Evolutionary conservation across 139 green algal species (phyloP), one percentile per base, ranked within the genome.

Genomic region (Haematococcus lacustris): DNA sequence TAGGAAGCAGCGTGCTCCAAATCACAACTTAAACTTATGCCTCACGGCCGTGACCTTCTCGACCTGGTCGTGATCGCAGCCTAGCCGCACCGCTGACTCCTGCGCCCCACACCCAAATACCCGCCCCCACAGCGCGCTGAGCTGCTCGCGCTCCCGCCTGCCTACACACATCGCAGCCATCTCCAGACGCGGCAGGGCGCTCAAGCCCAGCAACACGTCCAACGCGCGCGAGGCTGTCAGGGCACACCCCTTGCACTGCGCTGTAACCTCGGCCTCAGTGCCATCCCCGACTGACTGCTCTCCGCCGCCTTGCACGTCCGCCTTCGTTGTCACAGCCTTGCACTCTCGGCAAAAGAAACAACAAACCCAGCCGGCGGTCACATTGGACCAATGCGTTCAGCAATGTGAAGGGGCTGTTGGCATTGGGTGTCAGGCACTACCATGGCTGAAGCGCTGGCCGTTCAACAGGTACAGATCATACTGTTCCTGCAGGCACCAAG

Each of bases 311-410:
- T 47, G 35, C 71, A 40, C 3, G 53, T 69, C 70, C 53, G 38
- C 39, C 43, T 50, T 64, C 38, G 33, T 34, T 1, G 79, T 47
- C 13, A 73, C 41, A 17, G 69, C 43, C 26, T 17, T 72, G 51
- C 43, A 72, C 63, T 23, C 73, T 76, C 2, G 80, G 91, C 3
- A 94, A 71, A 1, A 76, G 85, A 43, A 76, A 71, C 62, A 87
- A 86, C 41, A 94, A 86, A 9, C 93, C 51, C 5, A 57, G 6
- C 0, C 84, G 79, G 71, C 94, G 77, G 25, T 75, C 53, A 26
- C 67, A 38, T 2, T 84, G 80, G 4, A 70, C 39, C 5, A 94
- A 66, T 37, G 80, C 25, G 39, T 57, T 13, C 4, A 94, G 70
- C 76, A 88, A 91, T 13, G 66, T 63, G 0, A 78, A 73, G 74